Percentiles rank a stretch among this genome's conserved stretches.
Evolutionary conservation across 2,329 filamentous ascomycete genomes (phyloP).

Genomic region (Colletotrichum sp.): DNA sequence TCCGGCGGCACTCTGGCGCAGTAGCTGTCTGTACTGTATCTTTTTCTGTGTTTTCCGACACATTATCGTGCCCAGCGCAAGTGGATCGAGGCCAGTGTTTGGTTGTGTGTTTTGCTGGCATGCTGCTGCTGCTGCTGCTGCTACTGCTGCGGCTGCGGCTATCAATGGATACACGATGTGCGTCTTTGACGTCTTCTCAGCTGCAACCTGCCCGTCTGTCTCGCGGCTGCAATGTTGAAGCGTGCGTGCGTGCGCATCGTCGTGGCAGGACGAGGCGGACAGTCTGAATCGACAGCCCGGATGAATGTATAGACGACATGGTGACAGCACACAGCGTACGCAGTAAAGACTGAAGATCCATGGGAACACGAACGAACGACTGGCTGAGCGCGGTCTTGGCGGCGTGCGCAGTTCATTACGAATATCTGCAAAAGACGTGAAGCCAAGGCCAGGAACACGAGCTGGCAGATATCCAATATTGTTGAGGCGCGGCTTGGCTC

Average conservation of each 20-base stretch:
- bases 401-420: background rate
- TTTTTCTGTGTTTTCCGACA: background rate
- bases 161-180: background rate
- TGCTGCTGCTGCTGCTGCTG: background rate
- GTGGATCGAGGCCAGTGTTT: background rate
- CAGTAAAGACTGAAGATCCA: background rate
- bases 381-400: slow-evolving; percentile 4
- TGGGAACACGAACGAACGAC: background rate
- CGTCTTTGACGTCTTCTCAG: background rate
- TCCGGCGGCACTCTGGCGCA: slow-evolving; percentile 1
- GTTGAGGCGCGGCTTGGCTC: background rate
- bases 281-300: background rate
- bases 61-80: slow-evolving; percentile 12
- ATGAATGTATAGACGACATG: background rate
- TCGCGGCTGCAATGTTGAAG: background rate
- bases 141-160: background rate
- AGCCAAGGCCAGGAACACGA: slow-evolving; percentile 11
- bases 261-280: background rate
- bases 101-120: background rate
- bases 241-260: background rate
- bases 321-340: background rate
- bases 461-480: slow-evolving; percentile 8
- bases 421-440: background rate
- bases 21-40: background rate
- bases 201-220: background rate